Evolutionary conservation across 768 basidiomycete genomes (phyloP).

Genomic region (Rhizopogon sp.): DNA sequence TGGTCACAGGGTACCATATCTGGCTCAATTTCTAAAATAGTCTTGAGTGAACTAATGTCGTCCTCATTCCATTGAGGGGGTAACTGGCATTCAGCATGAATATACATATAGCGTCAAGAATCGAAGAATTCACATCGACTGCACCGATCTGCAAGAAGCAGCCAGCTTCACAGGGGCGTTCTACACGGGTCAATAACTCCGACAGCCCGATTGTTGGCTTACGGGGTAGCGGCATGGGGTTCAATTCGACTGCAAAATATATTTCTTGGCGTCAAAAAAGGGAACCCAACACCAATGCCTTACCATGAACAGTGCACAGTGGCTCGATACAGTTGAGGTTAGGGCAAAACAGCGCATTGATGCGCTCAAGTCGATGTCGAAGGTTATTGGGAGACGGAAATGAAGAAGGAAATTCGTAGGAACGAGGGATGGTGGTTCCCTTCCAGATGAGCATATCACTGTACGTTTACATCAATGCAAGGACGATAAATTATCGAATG

Average conservation of each 20-base stretch:
- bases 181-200: constrained; percentile 4
- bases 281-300: constrained; percentile 8
- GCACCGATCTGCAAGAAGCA: constrained; percentile 19
- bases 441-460: constrained; percentile 29
- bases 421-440: constrained; percentile 18
- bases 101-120: background rate
- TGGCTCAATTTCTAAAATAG: constrained; percentile 37
- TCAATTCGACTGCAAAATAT: constrained; percentile 16
- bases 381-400: constrained; percentile 10
- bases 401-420: constrained; percentile 8
- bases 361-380: constrained; percentile 26
- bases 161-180: constrained; percentile 19
- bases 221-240: constrained; percentile 10
- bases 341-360: constrained; percentile 45
- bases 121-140: constrained; percentile 9
- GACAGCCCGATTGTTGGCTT: background rate
- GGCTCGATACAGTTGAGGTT: constrained; percentile 46
- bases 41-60: constrained; percentile 35
- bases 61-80: constrained; percentile 31
- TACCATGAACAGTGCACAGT: constrained; percentile 48
- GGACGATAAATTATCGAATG: constrained; percentile 25
- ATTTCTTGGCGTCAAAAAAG: constrained; percentile 10
- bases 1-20: constrained; percentile 50
- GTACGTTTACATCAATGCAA: constrained; percentile 5
- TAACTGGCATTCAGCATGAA: constrained; percentile 11